Evolutionary conservation across 441 rosid genomes (phyloP).

Genomic region (Flueggea neowawraea): DNA sequence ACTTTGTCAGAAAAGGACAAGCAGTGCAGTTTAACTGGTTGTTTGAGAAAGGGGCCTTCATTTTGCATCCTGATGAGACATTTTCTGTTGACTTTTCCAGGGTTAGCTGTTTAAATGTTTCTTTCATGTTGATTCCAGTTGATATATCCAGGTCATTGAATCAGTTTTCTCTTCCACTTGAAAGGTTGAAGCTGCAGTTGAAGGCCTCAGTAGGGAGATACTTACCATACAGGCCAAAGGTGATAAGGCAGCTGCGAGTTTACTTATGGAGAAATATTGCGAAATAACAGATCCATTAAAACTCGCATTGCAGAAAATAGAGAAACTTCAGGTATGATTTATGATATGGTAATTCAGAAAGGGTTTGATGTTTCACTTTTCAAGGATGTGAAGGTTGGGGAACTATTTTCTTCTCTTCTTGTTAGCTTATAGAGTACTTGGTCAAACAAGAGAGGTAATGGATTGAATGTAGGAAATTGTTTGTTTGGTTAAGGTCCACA

Average conservation of each 20-base stretch:
- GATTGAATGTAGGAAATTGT: too few species aligned
- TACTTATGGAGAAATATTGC: constrained; percentile 63
- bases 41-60: constrained; percentile 78
- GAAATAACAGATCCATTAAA: constrained; percentile 58
- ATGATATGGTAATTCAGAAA: constrained; percentile 6
- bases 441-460: neutral
- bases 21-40: constrained; percentile 94
- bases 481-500: too few species aligned
- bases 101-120: constrained; percentile 37
- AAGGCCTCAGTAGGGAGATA: constrained; percentile 81
- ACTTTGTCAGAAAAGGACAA: constrained; percentile 69
- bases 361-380: neutral
- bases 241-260: constrained; percentile 70
- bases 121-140: neutral
- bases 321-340: constrained; percentile 49
- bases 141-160: constrained; percentile 4
- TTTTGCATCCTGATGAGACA: constrained; percentile 57
- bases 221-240: constrained; percentile 91
- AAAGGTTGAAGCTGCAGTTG: constrained; percentile 79
- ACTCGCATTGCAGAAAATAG: constrained; percentile 63
- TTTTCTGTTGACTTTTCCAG: constrained; percentile 79
- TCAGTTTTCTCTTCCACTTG: constrained; percentile 12
- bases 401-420: neutral
- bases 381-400: neutral
- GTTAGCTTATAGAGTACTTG: neutral